phyloP scores from a whole-genome alignment of 345 rosid species.

The Camelina neglecta region DNA sequence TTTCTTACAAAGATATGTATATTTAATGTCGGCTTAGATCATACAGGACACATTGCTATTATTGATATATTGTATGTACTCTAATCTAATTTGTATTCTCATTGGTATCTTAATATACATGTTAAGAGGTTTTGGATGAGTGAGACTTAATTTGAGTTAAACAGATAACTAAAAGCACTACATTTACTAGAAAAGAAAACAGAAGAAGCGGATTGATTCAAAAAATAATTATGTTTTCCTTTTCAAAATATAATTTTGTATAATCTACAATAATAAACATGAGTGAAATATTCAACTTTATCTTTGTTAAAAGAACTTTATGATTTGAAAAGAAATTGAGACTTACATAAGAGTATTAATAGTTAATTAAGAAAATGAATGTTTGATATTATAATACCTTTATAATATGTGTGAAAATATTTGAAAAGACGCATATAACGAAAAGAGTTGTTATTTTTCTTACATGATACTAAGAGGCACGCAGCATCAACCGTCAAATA shows the following conservation, averaged over 20 bases:
- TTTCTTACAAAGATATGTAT: background rate
- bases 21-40: slow-evolving; percentile 11
- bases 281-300: background rate
- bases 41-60: background rate
- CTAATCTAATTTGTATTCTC: background rate
- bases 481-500: background rate
- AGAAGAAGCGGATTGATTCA: too few species aligned
- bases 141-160: background rate
- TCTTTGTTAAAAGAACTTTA: too few species aligned
- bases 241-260: too few species aligned
- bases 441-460: slow-evolving; percentile 14
- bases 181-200: too few species aligned
- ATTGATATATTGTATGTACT: background rate
- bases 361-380: background rate
- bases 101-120: background rate
- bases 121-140: background rate
- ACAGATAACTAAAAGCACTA: background rate
- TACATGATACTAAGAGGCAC: slow-evolving; percentile 22
- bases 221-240: too few species aligned
- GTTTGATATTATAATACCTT: background rate
- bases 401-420: background rate
- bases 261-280: background rate
- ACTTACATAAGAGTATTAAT: background rate
- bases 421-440: slow-evolving; percentile 18
- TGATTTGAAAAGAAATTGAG: background rate